Percentiles rank a stretch among this genome's conserved stretches.
phyloP scores from a whole-genome alignment of 202 grass and related monocot genomes.

The Hordeum pubiflorum region DNA sequence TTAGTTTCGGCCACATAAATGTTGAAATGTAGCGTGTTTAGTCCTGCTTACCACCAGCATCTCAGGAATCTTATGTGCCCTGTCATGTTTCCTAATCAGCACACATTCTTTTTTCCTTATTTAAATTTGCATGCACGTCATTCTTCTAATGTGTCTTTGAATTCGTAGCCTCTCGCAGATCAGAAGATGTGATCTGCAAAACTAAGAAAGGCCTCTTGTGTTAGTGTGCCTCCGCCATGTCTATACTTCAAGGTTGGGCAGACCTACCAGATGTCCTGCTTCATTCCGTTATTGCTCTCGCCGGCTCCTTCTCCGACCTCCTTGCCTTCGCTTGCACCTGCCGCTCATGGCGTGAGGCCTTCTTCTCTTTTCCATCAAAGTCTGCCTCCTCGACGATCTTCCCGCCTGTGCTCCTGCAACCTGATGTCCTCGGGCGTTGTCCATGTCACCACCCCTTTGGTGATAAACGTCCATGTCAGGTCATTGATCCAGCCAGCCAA shows the following conservation, averaged over 20 bases:
- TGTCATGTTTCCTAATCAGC: background rate
- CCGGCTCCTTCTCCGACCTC: conserved; percentile 22
- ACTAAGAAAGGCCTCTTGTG: background rate
- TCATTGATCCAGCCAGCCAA: conserved; percentile 22
- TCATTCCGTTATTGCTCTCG: conserved; percentile 18
- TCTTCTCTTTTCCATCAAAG: background rate
- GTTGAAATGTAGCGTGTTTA: background rate
- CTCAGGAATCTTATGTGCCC: background rate
- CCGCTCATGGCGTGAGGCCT: conserved; percentile 36
- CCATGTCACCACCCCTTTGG: background rate
- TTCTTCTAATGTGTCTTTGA: background rate
- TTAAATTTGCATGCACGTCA: too few relatives aligned
- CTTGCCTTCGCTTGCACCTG: conserved; percentile 35
- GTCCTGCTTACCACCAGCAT: background rate
- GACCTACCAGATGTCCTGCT: conserved; percentile 42
- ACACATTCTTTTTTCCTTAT: background rate
- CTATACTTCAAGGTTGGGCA: conserved; percentile 19
- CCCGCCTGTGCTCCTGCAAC: conserved; percentile 28
- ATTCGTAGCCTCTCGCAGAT: background rate
- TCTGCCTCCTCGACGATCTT: conserved; percentile 19
- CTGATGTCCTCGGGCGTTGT: background rate
- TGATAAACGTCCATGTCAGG: background rate
- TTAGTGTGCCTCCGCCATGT: background rate
- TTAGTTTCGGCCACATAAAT: background rate
- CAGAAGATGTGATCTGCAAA: background rate